phyloP scores from a whole-genome alignment of 371 early-diverging fungal genomes.

The Haplosporangium sp. region DNA sequence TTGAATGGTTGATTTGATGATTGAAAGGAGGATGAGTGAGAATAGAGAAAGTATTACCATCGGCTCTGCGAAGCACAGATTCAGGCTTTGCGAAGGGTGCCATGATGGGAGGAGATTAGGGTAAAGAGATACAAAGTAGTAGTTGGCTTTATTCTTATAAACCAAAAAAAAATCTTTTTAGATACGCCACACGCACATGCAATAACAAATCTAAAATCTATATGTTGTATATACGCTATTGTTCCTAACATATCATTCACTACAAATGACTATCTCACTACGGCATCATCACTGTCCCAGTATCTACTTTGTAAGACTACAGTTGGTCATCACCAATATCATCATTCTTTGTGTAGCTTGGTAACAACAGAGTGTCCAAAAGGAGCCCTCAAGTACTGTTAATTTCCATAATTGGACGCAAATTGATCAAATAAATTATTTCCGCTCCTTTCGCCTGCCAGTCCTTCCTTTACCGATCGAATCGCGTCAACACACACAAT shows the following conservation, averaged over 20 bases:
- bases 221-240: too few relatives aligned
- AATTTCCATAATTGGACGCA: background rate
- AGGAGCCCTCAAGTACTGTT: too few relatives aligned
- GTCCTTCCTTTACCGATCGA: background rate
- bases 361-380: background rate
- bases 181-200: too few relatives aligned
- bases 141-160: too few relatives aligned
- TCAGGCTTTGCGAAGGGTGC: slow-evolving; percentile 57
- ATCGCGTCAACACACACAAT: slow-evolving; percentile 7
- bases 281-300: too few relatives aligned
- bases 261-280: too few relatives aligned
- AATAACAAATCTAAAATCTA: too few relatives aligned
- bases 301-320: too few relatives aligned
- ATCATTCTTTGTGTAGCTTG: too few relatives aligned
- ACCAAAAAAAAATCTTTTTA: too few relatives aligned
- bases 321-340: too few relatives aligned
- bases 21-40: slow-evolving; percentile 4
- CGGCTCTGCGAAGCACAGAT: slow-evolving; percentile 57
- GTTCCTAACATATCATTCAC: too few relatives aligned
- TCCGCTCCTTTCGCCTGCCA: background rate
- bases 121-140: background rate
- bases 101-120: slow-evolving; percentile 46
- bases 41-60: slow-evolving; percentile 35
- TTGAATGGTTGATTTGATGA: background rate
- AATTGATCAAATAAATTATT: background rate